These are phyloP conservation scores for Fallopia convolvulus DNA, from an alignment of 148 eudicot species.

Conservation along the genomic window DNA sequence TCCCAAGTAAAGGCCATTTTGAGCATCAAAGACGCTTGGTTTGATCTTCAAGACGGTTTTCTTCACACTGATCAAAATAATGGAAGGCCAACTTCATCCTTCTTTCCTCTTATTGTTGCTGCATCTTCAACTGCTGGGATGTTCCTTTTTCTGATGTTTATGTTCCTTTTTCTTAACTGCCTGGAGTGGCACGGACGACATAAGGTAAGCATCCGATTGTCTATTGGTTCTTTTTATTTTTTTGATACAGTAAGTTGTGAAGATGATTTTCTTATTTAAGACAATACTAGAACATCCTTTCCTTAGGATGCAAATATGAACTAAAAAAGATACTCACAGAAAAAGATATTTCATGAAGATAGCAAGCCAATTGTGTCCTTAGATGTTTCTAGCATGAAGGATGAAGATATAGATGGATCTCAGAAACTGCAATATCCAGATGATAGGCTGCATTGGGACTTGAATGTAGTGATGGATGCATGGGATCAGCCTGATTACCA, in stretches of 20 bases:
- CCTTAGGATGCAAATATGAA: no score
- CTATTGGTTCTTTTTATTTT: no score
- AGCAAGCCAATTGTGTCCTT: conserved; percentile 18
- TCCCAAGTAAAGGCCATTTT: conserved; percentile 88
- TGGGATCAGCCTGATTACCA: conserved; percentile 62
- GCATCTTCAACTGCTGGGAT: conserved; percentile 76
- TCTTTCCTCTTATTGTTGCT: conserved; percentile 74
- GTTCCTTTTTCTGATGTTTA: no score
- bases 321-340: no score
- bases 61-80: conserved; percentile 55
- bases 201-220: no score
- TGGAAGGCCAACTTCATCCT: conserved; percentile 70
- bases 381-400: conserved; percentile 19
- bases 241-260: no score
- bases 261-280: no score
- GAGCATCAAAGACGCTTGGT: conserved; percentile 84
- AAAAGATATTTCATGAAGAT: conserved; percentile 6
- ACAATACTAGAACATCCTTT: no score
- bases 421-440: conserved; percentile 25
- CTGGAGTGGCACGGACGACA: no score
- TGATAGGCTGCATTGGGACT: conserved; percentile 66
- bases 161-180: no score
- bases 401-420: conserved; percentile 17
- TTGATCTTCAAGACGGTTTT: conserved; percentile 96
- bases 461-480: conserved; percentile 71